phyloP scores from a whole-genome alignment of 1,284 basidiomycete genomes.

The Polyporus tsugae region DNA sequence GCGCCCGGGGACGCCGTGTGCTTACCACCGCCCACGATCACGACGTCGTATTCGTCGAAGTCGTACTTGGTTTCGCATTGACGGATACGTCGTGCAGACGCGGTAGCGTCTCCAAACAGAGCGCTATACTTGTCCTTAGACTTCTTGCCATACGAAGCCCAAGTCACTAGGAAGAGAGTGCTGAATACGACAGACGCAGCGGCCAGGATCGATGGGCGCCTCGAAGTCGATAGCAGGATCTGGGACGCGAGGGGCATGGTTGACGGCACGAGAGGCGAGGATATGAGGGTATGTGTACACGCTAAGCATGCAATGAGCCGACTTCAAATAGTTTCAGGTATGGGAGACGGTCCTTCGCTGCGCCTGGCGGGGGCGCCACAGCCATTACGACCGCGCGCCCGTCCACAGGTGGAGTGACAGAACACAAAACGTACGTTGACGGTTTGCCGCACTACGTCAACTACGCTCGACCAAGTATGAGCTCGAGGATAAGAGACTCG shows the following conservation, averaged over 20 bases:
- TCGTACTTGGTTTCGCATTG: neutral
- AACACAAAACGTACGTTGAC: slow-evolving; percentile 3
- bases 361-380: neutral
- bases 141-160: neutral
- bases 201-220: neutral
- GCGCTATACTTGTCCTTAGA: neutral
- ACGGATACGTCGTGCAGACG: neutral
- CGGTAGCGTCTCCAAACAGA: neutral
- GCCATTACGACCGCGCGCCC: neutral
- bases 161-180: neutral
- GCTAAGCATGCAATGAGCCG: neutral
- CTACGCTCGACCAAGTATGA: neutral
- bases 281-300: neutral
- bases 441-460: neutral
- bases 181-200: neutral
- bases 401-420: neutral
- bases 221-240: neutral
- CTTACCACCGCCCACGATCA: neutral
- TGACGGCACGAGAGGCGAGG: neutral
- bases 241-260: neutral
- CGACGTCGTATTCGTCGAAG: neutral
- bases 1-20: neutral
- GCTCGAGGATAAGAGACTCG: neutral
- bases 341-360: neutral
- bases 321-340: neutral